Evolutionary conservation across 345 rosid genomes (phyloP).

Genomic region (Barbarea vulgaris): DNA sequence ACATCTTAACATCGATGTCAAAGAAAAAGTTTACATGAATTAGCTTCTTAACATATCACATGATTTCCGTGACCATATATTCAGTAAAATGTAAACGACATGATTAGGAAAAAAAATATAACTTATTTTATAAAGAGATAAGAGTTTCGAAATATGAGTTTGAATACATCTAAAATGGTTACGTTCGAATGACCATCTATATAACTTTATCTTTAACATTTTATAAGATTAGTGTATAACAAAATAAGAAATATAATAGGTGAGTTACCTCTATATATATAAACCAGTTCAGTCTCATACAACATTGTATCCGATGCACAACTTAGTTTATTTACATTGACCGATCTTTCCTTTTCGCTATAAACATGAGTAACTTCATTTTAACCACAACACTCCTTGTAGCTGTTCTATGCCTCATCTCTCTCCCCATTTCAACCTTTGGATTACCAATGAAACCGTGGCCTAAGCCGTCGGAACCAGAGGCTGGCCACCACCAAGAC

Average conservation of each 20-base stretch:
- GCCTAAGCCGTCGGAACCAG: conserved; percentile 15
- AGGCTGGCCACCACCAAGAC: background rate
- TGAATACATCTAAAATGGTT: background rate
- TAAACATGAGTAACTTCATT: background rate
- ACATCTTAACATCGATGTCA: background rate
- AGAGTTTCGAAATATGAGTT: background rate
- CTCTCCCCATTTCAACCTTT: background rate
- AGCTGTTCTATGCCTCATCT: background rate
- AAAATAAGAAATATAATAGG: background rate
- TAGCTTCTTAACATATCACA: conserved; percentile 4
- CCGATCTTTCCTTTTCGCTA: background rate
- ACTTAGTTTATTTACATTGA: background rate
- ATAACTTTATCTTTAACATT: background rate
- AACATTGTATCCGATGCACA: conserved; percentile 5
- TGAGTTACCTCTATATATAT: conserved; percentile 15
- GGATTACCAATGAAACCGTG: background rate
- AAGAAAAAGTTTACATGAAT: background rate
- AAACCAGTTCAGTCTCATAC: background rate
- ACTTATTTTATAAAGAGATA: background rate
- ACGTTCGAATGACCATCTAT: background rate
- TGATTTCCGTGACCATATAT: conserved; percentile 9
- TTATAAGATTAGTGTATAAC: background rate
- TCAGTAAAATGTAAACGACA: conserved; percentile 18
- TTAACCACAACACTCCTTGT: conserved; percentile 5
- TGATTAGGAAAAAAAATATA: background rate